Evolutionary conservation across 2,329 filamentous ascomycete species (phyloP), one percentile per base, ranked within the genome.

Genomic region (Diaporthe destruens): DNA sequence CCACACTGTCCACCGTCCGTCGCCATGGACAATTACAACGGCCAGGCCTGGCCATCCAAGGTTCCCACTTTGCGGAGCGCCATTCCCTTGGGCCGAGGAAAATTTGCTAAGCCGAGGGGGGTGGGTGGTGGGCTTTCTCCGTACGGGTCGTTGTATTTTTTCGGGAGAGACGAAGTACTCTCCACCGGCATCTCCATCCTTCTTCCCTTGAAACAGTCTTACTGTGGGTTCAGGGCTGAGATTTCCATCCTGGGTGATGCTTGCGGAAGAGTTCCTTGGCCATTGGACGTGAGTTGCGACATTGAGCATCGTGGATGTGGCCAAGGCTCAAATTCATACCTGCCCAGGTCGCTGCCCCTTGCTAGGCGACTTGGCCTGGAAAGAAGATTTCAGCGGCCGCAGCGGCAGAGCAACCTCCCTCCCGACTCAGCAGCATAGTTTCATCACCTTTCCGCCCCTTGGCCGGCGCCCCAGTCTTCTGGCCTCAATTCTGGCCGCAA

Each of bases 51-150:
- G 57, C 39, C 57, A n/a, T 63, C 25, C 44, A 47, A 8, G 8
- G 57, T 63, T 49, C 9, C 57, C 57, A 63, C 57, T 49, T 63
- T 63, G 57, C 57, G 57, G 57, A 63, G 42, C 57, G 57, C 23
- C 57, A 5, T 47, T 32, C 57, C 57, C 57, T 47, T 63, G 57
- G 57, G 6, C 42, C 42, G 34, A 12, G 29, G n/a, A 34, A 34
- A 34, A 51, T 34, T 49, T 65, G 25, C 25, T 29, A 18, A 8
- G 5, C 42, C 57, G 39, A 47, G 23, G 39, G 18, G 42, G 39
- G 23, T 34, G 42, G 39, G 23, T 34, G 39, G 42, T 32, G 59
- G 42, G 59, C 20, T n/a, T n/a, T n/a, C n/a, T n/a, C n/a, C n/a
- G 14, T 34, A n/a, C 29, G 25, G 29, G 29, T 29, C 29, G 29